Base-by-base conservation (phyloP, 2,329 filamentous ascomycete species). In the Colletotrichum scovillei region DNA sequence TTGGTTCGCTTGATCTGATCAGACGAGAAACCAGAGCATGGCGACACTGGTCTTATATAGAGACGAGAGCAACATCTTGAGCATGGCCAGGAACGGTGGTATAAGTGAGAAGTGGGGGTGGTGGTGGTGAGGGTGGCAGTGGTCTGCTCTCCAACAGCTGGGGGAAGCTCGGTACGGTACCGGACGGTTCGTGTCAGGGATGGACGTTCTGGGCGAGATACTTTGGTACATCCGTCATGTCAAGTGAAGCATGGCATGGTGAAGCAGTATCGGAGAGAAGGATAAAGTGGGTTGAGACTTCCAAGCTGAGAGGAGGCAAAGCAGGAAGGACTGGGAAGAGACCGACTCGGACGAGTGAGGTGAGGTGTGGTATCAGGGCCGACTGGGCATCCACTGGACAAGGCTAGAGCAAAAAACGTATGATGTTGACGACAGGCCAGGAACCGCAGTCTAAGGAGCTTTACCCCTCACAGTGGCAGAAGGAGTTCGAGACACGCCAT, bases 361-460 rank as follows among this genome's bases (percentile, higher is more conserved):
- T 73, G 70, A 49, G 67, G 52, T 62, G 67, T 62, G 32, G 71
- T 66, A 73, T 66, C 71, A 73, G 71, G 62, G 67, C 67, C 56
- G 71, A 73, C 35, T 66, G 67, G 2, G 62, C 71, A 73, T 66
- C 67, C 71, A 66, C 60, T 65, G 67, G 59, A 30, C 62, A 66
- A 70, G 35, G 60, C 67, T 55, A 66, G 55, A 73, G 70, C 46
- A 62, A 71, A 71, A 70, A 73, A 73, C 71, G 71, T 73, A 73
- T 65, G 71, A 73, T 71, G 71, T 65, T 73, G 60, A 71, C 71
- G 67, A 63, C 71, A 73, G 62, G 67, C 62, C 71, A 66, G 71
- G 71, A 71, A 70, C 58, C 65, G 59, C 66, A 73, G 67, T 46
- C 67, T 57, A 73, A 38, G 62, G 55, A 73, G 28, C 67, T 66